These are phyloP conservation scores for Heritiera fomes DNA, from an alignment of 345 rosid genomes.

Conservation along the genomic window DNA sequence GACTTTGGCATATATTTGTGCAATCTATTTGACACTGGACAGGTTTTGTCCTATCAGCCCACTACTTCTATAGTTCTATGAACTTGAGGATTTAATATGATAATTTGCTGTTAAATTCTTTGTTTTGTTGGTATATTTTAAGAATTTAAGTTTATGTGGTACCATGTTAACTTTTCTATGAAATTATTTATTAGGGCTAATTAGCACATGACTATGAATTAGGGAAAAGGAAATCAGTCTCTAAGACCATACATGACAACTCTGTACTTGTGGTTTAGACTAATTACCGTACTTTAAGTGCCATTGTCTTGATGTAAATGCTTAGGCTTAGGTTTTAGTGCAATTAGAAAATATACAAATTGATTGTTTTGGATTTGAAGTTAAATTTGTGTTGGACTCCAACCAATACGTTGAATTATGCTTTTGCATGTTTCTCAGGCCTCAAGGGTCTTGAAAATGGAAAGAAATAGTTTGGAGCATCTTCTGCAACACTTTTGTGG, in stretches of 20 bases:
- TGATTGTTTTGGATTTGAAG: not conserved
- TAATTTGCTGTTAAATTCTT: conserved; percentile 28
- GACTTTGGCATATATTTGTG: conserved; percentile 96
- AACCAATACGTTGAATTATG: conserved; percentile 8
- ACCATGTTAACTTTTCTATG: not conserved
- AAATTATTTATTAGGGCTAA: not conserved
- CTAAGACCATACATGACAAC: not conserved
- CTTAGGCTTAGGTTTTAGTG: not conserved
- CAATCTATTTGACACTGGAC: conserved; percentile 97
- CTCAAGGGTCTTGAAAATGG: conserved; percentile 82
- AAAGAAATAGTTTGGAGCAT: conserved; percentile 85
- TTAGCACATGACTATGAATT: not conserved
- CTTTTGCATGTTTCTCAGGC: conserved; percentile 49
- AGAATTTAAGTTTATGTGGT: not conserved
- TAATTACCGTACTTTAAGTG: not conserved
- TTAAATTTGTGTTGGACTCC: not conserved
- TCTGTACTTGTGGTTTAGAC: not conserved
- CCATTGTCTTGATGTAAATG: conserved; percentile 1
- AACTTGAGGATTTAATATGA: conserved; percentile 6
- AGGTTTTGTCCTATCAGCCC: conserved; percentile 47
- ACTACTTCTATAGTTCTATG: not conserved
- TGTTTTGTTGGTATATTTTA: not conserved
- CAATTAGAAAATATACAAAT: not conserved
- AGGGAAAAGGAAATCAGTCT: not conserved
- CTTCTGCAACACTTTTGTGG: conserved; percentile 76